Evolutionary conservation across 2,329 filamentous ascomycete genomes (phyloP), one percentile per base, ranked within the genome.

Genomic region (Botrytis galanthina): DNA sequence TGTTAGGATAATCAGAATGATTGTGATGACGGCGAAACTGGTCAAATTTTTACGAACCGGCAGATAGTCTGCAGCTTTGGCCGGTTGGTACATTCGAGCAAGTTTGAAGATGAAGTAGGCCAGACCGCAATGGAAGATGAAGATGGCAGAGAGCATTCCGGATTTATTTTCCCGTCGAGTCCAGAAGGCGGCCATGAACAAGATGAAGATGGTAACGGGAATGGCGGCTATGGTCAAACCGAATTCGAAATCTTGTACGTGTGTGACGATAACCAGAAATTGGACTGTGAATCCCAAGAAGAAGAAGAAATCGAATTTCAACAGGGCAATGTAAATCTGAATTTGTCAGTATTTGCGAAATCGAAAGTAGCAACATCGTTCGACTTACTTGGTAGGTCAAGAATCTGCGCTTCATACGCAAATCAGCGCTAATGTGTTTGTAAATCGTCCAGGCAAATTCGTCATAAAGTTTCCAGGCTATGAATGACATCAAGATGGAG

Each of bases 221-320:
- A 99, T 92, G 39, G 95, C 96, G 75, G 92, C 93, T 66, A 96
- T 90, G 12, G 97, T 99, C 70, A 98, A 86, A 72, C 88, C 92
- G 79, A 96, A 93, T 82, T 99, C 96, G 79, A 90, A 85, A 75
- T 91, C 88, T 66, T 87, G 87, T 39, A 86, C 87, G 74, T 86
- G 88, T 62, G 89, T 91, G 74, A 99, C 94, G 74, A 98, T 92
- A 78, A 99, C 95, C 71, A 98, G 88, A 83, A 99, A 99, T 81
- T 99, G 96, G 64, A 99, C 93, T 10, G 96, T 98, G 83, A 99
- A 99, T 72, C 95, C 96, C 69, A 99, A 90, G 87, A 99, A 99
- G 87, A 99, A 98, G 90, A 99, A 99, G 84, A 99, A 98, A 84
- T 99, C 96, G 82, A 99, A 99, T 84, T 99, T 99, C 77, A 99